These are phyloP conservation scores for Sonneratia caseolaris DNA, from an alignment of 345 rosid genomes.

Conservation along the genomic window DNA sequence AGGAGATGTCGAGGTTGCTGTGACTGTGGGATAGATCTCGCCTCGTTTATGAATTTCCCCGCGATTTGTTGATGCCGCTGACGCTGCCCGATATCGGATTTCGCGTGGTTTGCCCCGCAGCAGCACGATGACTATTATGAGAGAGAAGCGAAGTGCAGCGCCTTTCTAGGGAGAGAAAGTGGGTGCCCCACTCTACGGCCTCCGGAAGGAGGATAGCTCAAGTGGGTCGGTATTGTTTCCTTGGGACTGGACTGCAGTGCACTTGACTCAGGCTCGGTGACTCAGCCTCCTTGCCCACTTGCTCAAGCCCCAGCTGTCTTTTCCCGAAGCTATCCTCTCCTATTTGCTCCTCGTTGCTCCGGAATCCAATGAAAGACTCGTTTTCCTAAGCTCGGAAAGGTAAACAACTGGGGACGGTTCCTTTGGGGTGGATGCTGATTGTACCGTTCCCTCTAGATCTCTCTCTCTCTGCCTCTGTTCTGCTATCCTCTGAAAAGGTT, in stretches of 20 bases:
- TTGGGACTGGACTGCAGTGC: background rate
- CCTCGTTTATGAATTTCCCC: background rate
- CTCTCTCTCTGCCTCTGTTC: background rate
- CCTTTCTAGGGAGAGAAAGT: background rate
- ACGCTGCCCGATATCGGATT: background rate
- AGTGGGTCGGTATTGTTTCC: constrained; percentile 1
- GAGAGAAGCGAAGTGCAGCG: background rate
- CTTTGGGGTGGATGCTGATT: background rate
- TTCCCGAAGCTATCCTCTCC: background rate
- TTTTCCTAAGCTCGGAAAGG: background rate
- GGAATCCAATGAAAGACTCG: too few species aligned
- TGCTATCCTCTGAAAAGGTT: background rate
- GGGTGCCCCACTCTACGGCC: background rate
- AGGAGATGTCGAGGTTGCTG: too few species aligned
- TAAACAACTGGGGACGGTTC: background rate
- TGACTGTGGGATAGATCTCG: background rate
- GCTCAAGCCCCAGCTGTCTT: background rate
- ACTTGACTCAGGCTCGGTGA: background rate
- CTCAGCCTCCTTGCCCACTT: background rate
- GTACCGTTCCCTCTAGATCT: background rate
- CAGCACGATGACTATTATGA: background rate
- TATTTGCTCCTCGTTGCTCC: background rate
- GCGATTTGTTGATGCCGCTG: background rate
- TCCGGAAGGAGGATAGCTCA: background rate
- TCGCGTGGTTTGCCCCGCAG: background rate